Conservation (phyloP, 768 basidiomycete genomes). For the Mrakia hoshinonis region DNA sequence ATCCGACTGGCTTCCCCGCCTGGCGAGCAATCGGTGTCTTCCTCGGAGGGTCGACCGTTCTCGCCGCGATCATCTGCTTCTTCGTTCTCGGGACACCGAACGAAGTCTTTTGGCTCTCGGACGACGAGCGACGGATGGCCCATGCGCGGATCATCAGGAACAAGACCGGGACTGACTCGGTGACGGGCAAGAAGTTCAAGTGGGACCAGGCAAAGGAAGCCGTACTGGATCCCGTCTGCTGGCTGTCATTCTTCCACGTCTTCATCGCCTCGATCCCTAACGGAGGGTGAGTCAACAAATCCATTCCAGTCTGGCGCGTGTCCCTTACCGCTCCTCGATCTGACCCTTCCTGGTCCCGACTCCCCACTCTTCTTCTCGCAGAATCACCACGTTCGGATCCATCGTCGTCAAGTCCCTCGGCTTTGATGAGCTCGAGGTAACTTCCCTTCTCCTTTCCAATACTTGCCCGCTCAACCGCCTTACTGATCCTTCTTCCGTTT, state of each 20-base stretch:
- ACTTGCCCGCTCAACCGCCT: too few relatives aligned
- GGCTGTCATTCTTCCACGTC: too few relatives aligned
- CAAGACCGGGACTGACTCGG: constrained; percentile 30
- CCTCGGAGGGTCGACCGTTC: constrained; percentile 32
- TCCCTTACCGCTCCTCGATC: too few relatives aligned
- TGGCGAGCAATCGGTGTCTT: constrained; percentile 28
- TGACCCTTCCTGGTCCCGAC: too few relatives aligned
- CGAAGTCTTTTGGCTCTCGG: constrained; percentile 34
- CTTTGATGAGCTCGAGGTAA: constrained; percentile 12
- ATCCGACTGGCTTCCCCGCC: not conserved
- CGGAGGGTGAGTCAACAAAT: not conserved
- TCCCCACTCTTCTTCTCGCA: constrained; percentile 11
- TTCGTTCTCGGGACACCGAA: constrained; percentile 34
- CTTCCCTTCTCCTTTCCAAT: too few relatives aligned
- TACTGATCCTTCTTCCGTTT: too few relatives aligned
- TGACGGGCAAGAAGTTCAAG: constrained; percentile 29
- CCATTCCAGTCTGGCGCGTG: too few relatives aligned
- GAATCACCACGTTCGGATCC: constrained; percentile 30
- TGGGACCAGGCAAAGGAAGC: constrained; percentile 33
- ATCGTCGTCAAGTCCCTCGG: constrained; percentile 13
- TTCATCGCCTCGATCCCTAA: constrained; percentile 32
- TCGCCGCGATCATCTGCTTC: constrained; percentile 31
- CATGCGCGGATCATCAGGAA: constrained; percentile 29
- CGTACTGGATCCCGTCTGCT: constrained; percentile 31
- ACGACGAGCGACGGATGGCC: constrained; percentile 33